phyloP scores from a whole-genome alignment of 1,284 basidiomycete genomes.

The Marasmius tenuissimus region DNA sequence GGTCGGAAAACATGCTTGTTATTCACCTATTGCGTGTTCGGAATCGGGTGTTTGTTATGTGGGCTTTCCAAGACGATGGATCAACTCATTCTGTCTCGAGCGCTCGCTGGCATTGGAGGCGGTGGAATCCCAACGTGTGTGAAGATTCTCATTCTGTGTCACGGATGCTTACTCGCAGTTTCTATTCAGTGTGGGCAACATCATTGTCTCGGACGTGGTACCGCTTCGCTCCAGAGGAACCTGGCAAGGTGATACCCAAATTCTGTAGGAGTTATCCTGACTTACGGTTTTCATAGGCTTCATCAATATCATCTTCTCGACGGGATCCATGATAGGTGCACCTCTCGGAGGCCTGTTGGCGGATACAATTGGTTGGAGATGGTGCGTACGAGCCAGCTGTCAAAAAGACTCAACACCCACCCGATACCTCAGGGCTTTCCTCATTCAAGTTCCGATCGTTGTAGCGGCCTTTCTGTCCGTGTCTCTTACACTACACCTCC shows the following conservation, averaged over 20 bases:
- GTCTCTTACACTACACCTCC: slow-evolving; percentile 47
- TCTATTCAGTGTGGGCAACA: slow-evolving; percentile 57
- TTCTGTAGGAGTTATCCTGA: neutral
- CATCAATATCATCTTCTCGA: slow-evolving; percentile 55
- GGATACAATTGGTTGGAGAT: slow-evolving; percentile 64
- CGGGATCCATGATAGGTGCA: slow-evolving; percentile 55
- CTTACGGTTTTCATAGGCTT: slow-evolving; percentile 34
- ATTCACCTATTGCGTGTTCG: slow-evolving; percentile 55
- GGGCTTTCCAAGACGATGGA: slow-evolving; percentile 55
- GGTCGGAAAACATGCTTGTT: slow-evolving; percentile 59
- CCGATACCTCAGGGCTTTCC: slow-evolving; percentile 46
- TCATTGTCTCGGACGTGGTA: slow-evolving; percentile 62
- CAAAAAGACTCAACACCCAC: slow-evolving; percentile 3
- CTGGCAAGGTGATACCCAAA: slow-evolving; percentile 54
- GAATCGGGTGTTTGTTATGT: slow-evolving; percentile 52
- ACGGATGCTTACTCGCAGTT: slow-evolving; percentile 17
- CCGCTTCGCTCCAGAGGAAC: slow-evolving; percentile 59
- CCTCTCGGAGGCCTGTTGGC: slow-evolving; percentile 59
- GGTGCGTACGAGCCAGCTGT: slow-evolving; percentile 36
- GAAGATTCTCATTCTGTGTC: neutral
- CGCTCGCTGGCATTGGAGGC: slow-evolving; percentile 61
- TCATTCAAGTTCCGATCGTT: slow-evolving; percentile 56
- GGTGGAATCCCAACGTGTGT: slow-evolving; percentile 64
- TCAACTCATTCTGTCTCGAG: slow-evolving; percentile 55
- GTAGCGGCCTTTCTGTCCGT: slow-evolving; percentile 54